phyloP scores from a whole-genome alignment of 1,284 basidiomycete species.

The Pholiota adiposa region DNA sequence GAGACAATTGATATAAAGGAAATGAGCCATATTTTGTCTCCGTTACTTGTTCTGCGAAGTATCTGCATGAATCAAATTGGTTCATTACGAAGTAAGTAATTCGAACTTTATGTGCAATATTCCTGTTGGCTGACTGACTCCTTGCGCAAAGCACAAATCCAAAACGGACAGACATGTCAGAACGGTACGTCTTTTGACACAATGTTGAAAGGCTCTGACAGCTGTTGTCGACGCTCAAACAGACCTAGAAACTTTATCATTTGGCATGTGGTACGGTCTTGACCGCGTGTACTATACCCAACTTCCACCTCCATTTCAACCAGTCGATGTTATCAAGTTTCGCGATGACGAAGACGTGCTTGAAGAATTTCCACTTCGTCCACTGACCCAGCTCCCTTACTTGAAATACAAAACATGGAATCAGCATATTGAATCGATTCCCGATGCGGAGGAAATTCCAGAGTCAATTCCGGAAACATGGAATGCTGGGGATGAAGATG shows the following conservation, averaged over 20 bases:
- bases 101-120: not conserved
- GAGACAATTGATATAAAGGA: not conserved
- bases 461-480: conserved; percentile 8
- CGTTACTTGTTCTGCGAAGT: not conserved
- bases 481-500: not conserved
- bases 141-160: not conserved
- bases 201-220: not conserved
- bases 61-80: not conserved
- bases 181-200: not conserved
- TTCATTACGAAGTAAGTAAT: not conserved
- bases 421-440: conserved; percentile 4
- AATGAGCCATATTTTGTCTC: not conserved
- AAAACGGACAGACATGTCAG: not conserved
- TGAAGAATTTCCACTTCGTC: conserved; percentile 10
- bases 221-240: not conserved
- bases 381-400: not conserved
- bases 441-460: conserved; percentile 6
- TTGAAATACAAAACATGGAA: conserved; percentile 19
- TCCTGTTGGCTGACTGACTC: too few species aligned
- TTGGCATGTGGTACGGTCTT: conserved; percentile 9
- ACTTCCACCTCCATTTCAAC: not conserved
- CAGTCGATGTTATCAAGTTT: conserved; percentile 9
- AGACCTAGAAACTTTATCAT: conserved; percentile 4
- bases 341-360: conserved; percentile 8
- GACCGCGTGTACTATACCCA: not conserved